Evolutionary conservation across 139 green algal species (phyloP).

Genomic region (Bryopsis sp.): DNA sequence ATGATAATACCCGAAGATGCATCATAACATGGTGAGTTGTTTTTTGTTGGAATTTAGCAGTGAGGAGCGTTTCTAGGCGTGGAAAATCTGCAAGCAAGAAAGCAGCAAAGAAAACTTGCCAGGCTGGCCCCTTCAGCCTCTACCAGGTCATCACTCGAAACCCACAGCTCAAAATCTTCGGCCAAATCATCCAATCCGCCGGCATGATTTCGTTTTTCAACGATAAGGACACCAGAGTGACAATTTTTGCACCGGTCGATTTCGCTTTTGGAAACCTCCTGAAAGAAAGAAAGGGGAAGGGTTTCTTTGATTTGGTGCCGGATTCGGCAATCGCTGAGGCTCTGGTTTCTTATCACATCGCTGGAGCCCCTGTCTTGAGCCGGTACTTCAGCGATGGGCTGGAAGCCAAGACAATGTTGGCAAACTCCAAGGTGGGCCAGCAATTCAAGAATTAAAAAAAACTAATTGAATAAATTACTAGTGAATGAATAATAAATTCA

Average conservation of each 20-base stretch:
- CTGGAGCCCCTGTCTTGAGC: neutral
- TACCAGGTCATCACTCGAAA: neutral
- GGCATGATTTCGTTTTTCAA: neutral
- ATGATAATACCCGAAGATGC: too few species aligned
- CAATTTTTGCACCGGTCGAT: constrained; percentile 3
- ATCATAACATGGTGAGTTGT: too few species aligned
- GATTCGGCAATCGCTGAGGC: neutral
- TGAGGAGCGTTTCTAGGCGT: too few species aligned
- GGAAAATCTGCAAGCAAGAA: too few species aligned
- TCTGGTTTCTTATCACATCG: constrained; percentile 8
- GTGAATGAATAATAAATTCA: too few species aligned
- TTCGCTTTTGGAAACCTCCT: neutral
- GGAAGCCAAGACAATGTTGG: neutral
- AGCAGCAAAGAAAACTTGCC: too few species aligned
- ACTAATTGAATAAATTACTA: too few species aligned
- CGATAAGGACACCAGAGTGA: neutral
- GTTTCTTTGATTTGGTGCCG: constrained; percentile 8
- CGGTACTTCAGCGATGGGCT: neutral
- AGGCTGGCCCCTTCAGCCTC: neutral
- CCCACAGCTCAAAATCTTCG: neutral
- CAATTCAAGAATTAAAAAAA: too few species aligned
- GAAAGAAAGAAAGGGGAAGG: neutral
- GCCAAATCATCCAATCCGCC: neutral
- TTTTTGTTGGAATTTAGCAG: too few species aligned
- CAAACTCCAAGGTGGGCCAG: too few species aligned